A percentile compares a stretch with the other conserved stretches of the same genome.
These are phyloP conservation scores for Alternaria gaisen DNA, from an alignment of 2,329 filamentous ascomycete genomes.

Conservation along the genomic window DNA sequence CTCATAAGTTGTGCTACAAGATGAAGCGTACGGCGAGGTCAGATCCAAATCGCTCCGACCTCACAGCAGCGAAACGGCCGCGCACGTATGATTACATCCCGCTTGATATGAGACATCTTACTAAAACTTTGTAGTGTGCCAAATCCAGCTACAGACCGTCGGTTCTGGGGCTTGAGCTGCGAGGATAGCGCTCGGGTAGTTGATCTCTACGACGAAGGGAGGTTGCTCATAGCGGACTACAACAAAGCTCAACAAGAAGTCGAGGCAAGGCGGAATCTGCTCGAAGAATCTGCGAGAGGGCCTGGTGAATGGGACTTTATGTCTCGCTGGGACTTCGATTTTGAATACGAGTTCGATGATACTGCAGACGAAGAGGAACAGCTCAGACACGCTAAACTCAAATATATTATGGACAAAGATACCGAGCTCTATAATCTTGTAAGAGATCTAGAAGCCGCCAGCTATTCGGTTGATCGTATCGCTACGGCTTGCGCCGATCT, in stretches of 20 bases:
- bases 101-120: neutral
- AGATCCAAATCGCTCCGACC: neutral
- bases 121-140: neutral
- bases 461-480: neutral
- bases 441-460: neutral
- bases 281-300: neutral
- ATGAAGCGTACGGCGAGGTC: neutral
- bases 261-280: neutral
- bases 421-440: too few species aligned
- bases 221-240: neutral
- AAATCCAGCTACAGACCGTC: neutral
- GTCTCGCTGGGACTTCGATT: neutral
- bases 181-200: neutral
- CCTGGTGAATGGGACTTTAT: neutral
- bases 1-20: neutral
- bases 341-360: neutral
- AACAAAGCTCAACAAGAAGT: neutral
- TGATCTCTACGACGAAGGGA: slow-evolving; percentile 9
- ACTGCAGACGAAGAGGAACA: neutral
- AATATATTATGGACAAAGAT: neutral
- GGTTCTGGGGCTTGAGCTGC: slow-evolving; percentile 3
- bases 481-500: slow-evolving; percentile 4
- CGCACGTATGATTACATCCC: neutral
- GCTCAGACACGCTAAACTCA: neutral
- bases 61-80: neutral